Evolutionary conservation across 345 rosid genomes (phyloP).

Genomic region (Hypericum perforatum): DNA sequence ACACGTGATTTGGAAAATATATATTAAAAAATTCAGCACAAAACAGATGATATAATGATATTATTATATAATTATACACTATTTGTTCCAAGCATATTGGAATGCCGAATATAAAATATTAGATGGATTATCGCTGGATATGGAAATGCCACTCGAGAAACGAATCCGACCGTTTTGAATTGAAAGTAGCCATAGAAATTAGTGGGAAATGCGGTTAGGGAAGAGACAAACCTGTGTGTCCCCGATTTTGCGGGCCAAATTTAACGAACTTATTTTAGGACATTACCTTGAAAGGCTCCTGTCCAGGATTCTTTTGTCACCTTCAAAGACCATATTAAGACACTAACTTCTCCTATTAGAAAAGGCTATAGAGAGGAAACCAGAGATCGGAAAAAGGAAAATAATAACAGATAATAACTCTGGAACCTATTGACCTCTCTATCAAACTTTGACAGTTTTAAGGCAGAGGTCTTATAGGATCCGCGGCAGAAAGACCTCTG

Average conservation of each 20-base stretch:
- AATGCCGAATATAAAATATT: too few species aligned
- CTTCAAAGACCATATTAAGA: conserved; percentile 2
- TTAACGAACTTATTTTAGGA: conserved; percentile 26
- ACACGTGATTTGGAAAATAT: too few species aligned
- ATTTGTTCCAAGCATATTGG: too few species aligned
- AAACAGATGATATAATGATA: too few species aligned
- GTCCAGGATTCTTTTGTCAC: conserved; percentile 34
- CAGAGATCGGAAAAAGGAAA: conserved; percentile 1
- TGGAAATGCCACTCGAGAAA: too few species aligned
- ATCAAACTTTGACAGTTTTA: too few species aligned
- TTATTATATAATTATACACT: too few species aligned
- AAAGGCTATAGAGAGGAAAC: conserved; percentile 6
- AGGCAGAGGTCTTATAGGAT: too few species aligned
- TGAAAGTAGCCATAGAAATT: background rate
- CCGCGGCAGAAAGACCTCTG: conserved; percentile 16
- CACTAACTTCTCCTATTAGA: conserved; percentile 9
- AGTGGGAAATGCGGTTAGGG: conserved; percentile 30
- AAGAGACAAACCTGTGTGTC: conserved; percentile 6
- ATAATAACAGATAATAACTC: background rate
- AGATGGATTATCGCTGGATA: too few species aligned
- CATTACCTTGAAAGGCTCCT: conserved; percentile 48
- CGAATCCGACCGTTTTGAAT: too few species aligned
- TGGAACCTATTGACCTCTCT: too few species aligned
- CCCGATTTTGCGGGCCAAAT: conserved; percentile 7
- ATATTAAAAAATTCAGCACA: too few species aligned